Conservation (phyloP, 257 asterid genomes). For the Solanum lycopersicoides region DNA sequence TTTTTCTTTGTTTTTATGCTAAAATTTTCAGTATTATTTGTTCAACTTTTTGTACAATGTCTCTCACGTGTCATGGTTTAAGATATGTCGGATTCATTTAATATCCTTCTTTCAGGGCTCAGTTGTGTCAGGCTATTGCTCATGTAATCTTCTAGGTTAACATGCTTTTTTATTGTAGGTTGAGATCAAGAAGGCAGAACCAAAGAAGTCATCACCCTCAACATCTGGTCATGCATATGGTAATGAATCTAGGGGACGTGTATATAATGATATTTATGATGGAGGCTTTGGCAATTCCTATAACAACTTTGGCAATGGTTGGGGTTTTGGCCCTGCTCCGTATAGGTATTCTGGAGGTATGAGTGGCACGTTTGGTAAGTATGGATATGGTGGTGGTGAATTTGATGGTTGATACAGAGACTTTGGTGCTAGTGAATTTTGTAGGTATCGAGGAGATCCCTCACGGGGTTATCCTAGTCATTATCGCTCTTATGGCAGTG, state of each 20-base stretch:
- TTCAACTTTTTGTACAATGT: neutral
- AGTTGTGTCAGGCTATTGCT: conserved; percentile 25
- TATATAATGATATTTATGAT: conserved; percentile 69
- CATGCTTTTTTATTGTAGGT: conserved; percentile 98
- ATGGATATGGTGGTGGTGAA: conserved; percentile 67
- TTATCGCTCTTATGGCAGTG: conserved; percentile 66
- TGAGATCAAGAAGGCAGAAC: conserved; percentile 99
- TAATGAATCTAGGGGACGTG: conserved; percentile 91
- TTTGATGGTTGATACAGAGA: conserved; percentile 75
- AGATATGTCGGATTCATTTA: neutral
- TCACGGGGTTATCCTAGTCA: conserved; percentile 73
- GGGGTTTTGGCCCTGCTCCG: conserved; percentile 70
- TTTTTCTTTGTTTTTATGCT: neutral
- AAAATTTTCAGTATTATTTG: neutral
- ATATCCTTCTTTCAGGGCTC: conserved; percentile 11
- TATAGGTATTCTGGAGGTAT: conserved; percentile 52
- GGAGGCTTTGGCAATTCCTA: conserved; percentile 63
- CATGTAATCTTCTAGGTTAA: conserved; percentile 68
- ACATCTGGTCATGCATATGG: conserved; percentile 66
- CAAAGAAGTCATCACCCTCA: conserved; percentile 97
- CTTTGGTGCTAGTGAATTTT: conserved; percentile 57
- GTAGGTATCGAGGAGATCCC: conserved; percentile 67
- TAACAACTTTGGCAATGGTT: conserved; percentile 59
- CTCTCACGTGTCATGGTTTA: neutral
- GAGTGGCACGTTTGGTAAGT: conserved; percentile 71